phyloP scores from a whole-genome alignment of 257 asterid genomes.

The Solanum lycopersicoides region DNA sequence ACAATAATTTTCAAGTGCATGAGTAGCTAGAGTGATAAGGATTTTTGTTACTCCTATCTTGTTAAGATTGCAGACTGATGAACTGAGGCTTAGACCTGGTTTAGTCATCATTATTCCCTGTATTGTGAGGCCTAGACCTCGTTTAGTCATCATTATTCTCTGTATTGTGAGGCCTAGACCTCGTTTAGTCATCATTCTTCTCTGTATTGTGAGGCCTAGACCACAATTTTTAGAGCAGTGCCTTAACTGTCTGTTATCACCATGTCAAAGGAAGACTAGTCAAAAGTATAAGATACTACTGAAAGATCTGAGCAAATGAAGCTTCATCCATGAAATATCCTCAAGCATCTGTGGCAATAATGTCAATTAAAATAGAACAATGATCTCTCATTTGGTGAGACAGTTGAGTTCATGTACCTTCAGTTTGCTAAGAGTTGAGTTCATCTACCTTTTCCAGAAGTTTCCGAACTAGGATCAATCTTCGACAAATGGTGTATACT shows the following conservation, averaged over 20 bases:
- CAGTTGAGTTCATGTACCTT: not conserved
- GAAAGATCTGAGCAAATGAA: not conserved
- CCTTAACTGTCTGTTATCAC: not conserved
- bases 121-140: not conserved
- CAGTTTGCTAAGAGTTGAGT: not conserved
- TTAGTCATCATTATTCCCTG: not conserved
- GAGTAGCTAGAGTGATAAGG: not conserved
- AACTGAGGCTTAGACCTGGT: not conserved
- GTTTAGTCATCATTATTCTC: not conserved
- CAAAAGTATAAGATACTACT: not conserved
- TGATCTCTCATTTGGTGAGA: not conserved
- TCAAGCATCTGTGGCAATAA: not conserved
- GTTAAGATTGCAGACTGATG: not conserved
- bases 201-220: not conserved
- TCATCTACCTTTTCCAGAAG: not conserved
- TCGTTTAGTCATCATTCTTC: not conserved
- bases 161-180: not conserved
- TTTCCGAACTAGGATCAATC: not conserved
- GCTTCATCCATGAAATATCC: not conserved
- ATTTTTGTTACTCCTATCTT: not conserved
- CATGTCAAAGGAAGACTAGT: not conserved
- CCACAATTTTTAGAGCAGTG: not conserved
- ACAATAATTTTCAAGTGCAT: not conserved
- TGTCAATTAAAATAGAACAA: not conserved
- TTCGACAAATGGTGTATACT: not conserved